Evolutionary conservation across 495 filamentous ascomycete species (phyloP).

Genomic region (Neurospora sp.): DNA sequence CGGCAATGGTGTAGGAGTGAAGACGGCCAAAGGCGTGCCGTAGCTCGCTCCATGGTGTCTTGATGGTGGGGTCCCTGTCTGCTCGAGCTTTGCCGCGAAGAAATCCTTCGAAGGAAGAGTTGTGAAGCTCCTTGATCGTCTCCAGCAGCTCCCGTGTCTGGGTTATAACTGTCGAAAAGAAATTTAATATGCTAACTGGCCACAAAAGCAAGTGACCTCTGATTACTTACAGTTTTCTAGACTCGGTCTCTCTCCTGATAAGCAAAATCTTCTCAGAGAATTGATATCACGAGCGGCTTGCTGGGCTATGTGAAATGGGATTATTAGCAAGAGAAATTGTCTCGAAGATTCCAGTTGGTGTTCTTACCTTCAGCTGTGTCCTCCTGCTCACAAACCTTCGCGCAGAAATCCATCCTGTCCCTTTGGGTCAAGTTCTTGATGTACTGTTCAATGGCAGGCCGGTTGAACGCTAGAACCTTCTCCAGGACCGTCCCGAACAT

Average conservation of each 20-base stretch:
- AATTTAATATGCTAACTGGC: too few relatives aligned
- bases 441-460: not conserved
- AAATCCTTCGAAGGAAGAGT: not conserved
- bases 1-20: slow-evolving; percentile 7
- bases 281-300: not conserved
- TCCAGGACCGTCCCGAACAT: not conserved
- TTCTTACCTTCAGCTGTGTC: not conserved
- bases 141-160: not conserved
- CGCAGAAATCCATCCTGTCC: not conserved
- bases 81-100: not conserved
- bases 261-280: not conserved
- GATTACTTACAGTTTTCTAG: not conserved
- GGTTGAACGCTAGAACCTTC: not conserved
- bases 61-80: not conserved
- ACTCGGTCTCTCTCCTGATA: not conserved
- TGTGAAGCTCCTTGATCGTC: not conserved
- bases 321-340: not conserved
- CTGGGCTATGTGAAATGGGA: too few relatives aligned
- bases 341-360: not conserved
- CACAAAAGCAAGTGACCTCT: too few relatives aligned
- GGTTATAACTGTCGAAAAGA: not conserved
- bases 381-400: not conserved
- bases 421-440: not conserved
- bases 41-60: slow-evolving; percentile 4
- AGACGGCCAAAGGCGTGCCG: slow-evolving; percentile 8